Percentiles rank a stretch among this genome's conserved stretches.
These are phyloP conservation scores for Brassica napus DNA, from an alignment of 345 rosid genomes.

Conservation along the genomic window Da-Ae NC_063448.1:52678501-52679000, in stretches of 20 bases:
- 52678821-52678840: slow-evolving; percentile 63
- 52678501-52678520: slow-evolving; percentile 87
- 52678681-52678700: slow-evolving; percentile 89
- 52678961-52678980: slow-evolving; percentile 49
- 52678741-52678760: slow-evolving; percentile 96
- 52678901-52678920: slow-evolving; percentile 13
- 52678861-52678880: slow-evolving; percentile 9
- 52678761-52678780: slow-evolving; percentile 95
- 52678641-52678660: slow-evolving; percentile 57
- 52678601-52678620: background rate
- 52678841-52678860: slow-evolving; percentile 23
- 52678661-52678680: slow-evolving; percentile 97
- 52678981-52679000: slow-evolving; percentile 98
- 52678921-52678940: slow-evolving; percentile 1
- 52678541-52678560: slow-evolving; percentile 72
- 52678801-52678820: slow-evolving; percentile 83
- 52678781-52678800: slow-evolving; percentile 99
- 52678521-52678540: slow-evolving; percentile 94
- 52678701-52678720: slow-evolving; percentile 98
- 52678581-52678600: slow-evolving; percentile 18
- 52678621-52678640: slow-evolving; percentile 11
- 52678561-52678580: slow-evolving; percentile 77
- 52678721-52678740: slow-evolving; percentile 98
- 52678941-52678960: background rate
- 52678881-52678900: slow-evolving; percentile 13